Base-by-base conservation (phyloP, 2,329 filamentous ascomycete genomes). In the Dothideomycetes sp. region DNA sequence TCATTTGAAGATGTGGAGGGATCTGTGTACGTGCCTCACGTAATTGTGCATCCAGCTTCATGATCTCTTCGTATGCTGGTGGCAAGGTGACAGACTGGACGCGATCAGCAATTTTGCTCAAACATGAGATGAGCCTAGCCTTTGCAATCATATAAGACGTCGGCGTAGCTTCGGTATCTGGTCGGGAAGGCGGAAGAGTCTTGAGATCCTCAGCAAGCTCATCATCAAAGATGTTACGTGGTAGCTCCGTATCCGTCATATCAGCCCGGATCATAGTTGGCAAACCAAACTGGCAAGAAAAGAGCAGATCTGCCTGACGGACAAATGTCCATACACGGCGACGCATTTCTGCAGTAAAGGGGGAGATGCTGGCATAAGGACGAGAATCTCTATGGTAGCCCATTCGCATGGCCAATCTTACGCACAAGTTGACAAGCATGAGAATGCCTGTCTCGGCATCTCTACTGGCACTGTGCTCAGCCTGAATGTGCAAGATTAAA, bases 81-180 rank as follows among this genome's bases (percentile, higher is more conserved):
- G 67, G 78, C 67, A 51, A 86, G 54, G 53, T 75, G 68, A 60
- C 68, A 62, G 60, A 85, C 73, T 55, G 79, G 64, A 49, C 74
- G 64, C 51, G 70, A 51, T 87, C 81, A 7, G 87, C 65, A 15
- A 89, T 84, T 43, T 74, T 75, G 18, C 82, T 80, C 35, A 88
- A 74, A 49, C 83, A 76, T 39, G 74, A 71, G 43, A 79, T 74
- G 25, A 89, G 67, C 44, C 70, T 74, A 22, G 78, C 69, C 58
- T 88, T 87, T 23, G 74, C 73, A 51, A 88, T 85, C 73, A 88
- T 79, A 58, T 86, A 89, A 8, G 80, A 76, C 49, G 86, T 78
- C 1, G 82, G 82, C 1, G 84, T 89, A 2, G 81, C 74, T 55
- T 88, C 82, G 1, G 73, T 77, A 22, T 67, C 67, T 0, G 83